Evolutionary conservation across 2,329 filamentous ascomycete genomes (phyloP).

Genomic region (Epichloe amarillans): DNA sequence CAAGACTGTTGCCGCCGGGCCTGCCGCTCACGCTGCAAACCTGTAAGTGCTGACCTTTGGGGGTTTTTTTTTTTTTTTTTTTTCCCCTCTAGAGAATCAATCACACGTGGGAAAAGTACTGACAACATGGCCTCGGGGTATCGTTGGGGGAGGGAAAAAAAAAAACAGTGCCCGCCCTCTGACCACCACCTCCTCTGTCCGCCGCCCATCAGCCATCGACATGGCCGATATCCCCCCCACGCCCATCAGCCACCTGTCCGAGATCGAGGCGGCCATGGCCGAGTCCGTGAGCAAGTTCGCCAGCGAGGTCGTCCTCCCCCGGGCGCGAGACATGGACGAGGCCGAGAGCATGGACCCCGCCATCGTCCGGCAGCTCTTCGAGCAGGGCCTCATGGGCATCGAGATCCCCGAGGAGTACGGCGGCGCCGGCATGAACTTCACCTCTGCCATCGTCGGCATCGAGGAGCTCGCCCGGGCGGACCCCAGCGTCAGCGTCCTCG

Average conservation of each 20-base stretch:
- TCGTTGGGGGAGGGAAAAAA: too few species aligned
- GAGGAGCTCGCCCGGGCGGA: slow-evolving; percentile 92
- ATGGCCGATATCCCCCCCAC: slow-evolving; percentile 77
- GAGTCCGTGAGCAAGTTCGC: slow-evolving; percentile 88
- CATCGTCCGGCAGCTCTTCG: slow-evolving; percentile 85
- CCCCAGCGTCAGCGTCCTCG: slow-evolving; percentile 86
- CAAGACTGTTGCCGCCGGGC: slow-evolving; percentile 14
- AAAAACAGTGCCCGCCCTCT: slow-evolving; percentile 32
- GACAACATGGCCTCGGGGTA: too few species aligned
- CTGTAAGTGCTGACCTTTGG: slow-evolving; percentile 13
- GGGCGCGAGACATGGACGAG: slow-evolving; percentile 96
- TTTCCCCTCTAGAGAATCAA: neutral
- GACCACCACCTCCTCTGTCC: slow-evolving; percentile 42
- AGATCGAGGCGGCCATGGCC: slow-evolving; percentile 78
- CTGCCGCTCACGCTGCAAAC: slow-evolving; percentile 1
- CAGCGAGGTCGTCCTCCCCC: slow-evolving; percentile 74
- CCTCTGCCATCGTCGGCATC: slow-evolving; percentile 86
- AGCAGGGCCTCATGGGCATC: slow-evolving; percentile 93
- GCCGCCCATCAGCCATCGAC: slow-evolving; percentile 37
- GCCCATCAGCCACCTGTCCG: slow-evolving; percentile 84
- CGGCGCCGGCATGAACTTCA: slow-evolving; percentile 98
- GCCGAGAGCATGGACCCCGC: slow-evolving; percentile 81
- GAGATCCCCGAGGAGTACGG: slow-evolving; percentile 97
- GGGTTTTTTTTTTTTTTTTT: neutral
- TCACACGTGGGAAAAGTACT: too few species aligned